Evolutionary conservation across 768 basidiomycete species (phyloP), one percentile per base, ranked within the genome.

Genomic region (Candolleomyces aberdarensis): DNA sequence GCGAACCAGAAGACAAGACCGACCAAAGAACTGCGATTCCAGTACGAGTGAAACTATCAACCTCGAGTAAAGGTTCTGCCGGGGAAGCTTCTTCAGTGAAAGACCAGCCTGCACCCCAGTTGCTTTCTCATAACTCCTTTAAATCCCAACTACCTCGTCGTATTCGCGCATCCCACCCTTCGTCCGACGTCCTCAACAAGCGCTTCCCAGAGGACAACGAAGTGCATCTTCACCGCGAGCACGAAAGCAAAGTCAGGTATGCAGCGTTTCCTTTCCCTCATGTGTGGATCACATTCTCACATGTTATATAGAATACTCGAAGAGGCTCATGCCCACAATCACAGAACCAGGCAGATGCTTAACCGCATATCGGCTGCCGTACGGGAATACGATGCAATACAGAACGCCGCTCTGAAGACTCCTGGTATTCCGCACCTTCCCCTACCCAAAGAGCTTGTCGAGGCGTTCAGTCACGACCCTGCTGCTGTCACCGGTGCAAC

Each of bases 391-490:
- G 88, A 92, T 60, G 66, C 76, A 9, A 72, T 86, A 11, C 88
- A 85, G 64, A 72, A 78, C n/a, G 75, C 76, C 36, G 73, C 87
- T 44, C 76, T 80, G 61, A 75, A 75, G 22, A 70, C 78, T 3
- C 75, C 87, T 22, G 84, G 80, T 15, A 70, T 83, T 31, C 70
- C 76, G 8, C 76, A 84, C 64, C 74, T 68, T 15, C 74, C 75
- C 43, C 75, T 92, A 44, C 86, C 91, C 7, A 76, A 77, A 64
- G 88, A 91, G 20, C 77, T 92, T 7, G 71, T 91, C 41, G 90
- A 92, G 53, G 87, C 89, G 3, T 85, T 91, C 66, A 83, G 80
- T 41, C 89, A 89, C 61, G 91, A 93, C 69, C 91, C 91, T 52
- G 84, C 88, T 2, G 85, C 86, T n/a, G 85, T 91, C 19, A 88